Evolutionary conservation across 306 rosid genomes (phyloP).

Genomic region (Cicer judaicum): DNA sequence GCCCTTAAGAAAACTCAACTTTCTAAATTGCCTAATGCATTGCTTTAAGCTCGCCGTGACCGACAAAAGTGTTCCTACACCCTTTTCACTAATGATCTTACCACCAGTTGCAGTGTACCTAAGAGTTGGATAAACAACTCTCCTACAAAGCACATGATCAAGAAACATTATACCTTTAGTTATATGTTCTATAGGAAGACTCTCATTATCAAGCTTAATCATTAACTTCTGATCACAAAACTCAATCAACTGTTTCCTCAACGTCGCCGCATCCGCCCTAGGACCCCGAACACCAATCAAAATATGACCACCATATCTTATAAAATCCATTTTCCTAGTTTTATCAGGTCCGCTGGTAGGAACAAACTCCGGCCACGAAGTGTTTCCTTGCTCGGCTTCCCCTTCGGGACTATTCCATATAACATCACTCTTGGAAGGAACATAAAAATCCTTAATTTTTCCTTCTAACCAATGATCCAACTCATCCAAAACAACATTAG

Average conservation of each 20-base stretch:
- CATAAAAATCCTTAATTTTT: slow-evolving; percentile 79
- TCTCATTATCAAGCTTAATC: slow-evolving; percentile 93
- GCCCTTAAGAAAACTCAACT: slow-evolving; percentile 84
- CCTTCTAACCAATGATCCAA: slow-evolving; percentile 96
- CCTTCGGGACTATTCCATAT: slow-evolving; percentile 89
- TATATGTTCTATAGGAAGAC: slow-evolving; percentile 93
- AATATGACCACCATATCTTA: slow-evolving; percentile 88
- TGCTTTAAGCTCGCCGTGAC: slow-evolving; percentile 95
- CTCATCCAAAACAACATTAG: slow-evolving; percentile 82
- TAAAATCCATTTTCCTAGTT: slow-evolving; percentile 89
- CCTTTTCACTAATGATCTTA: slow-evolving; percentile 93
- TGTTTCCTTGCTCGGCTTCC: slow-evolving; percentile 87
- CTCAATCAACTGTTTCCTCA: slow-evolving; percentile 89
- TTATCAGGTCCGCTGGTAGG: slow-evolving; percentile 98
- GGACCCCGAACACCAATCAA: slow-evolving; percentile 91
- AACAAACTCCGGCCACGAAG: slow-evolving; percentile 98
- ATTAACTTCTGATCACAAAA: slow-evolving; percentile 88
- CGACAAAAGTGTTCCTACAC: slow-evolving; percentile 93
- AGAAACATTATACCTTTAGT: slow-evolving; percentile 97
- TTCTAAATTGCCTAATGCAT: slow-evolving; percentile 89
- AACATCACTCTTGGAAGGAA: slow-evolving; percentile 94
- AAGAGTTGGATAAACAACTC: slow-evolving; percentile 95
- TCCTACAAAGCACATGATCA: slow-evolving; percentile 87
- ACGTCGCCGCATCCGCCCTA: slow-evolving; percentile 80
- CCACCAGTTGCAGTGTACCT: slow-evolving; percentile 96